Evolutionary conservation across 208 protist species (phyloP), one percentile per base, ranked within the genome.

Genomic region (Tritrichomonas foetus): DNA sequence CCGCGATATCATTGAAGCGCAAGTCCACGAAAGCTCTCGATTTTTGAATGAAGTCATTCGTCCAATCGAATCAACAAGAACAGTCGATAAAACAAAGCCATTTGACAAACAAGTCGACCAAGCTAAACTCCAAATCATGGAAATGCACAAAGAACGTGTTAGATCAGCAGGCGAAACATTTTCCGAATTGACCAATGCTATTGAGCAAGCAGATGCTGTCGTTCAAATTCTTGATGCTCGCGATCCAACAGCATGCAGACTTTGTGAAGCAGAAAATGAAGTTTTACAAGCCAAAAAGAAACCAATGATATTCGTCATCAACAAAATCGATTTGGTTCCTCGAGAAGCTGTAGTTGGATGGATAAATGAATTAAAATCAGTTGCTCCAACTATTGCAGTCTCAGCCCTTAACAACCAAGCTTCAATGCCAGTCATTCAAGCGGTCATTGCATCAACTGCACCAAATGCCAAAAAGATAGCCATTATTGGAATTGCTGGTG

Each of bases 131-230:
- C 78, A 89, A 89, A 53, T 89, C 20, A 39, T 39, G 2, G 16
- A 89, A 61, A 16, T 33, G 27, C 47, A 89, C 30, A 49, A 89
- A 30, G 25, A 89, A 61, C 53, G n/a, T 39, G 47, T 89, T 3
- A n/a, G 22, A 30, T 1, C 53, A 27, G 78, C 78, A 16, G 57
- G 27, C 22, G 30, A 89, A 20, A 57, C 78, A n/a, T 89, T 47
- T 47, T 0, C 13, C 8, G 27, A 13, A n/a, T 20, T 89, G 2
- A 20, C 39, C 3, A 20, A 0, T 36, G 20, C 47, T 20, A 39
- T 89, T 50, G 78, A 89, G 33, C 27, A 89, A 57, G 78, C 78
- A 53, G 78, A 89, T 89, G 47, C 78, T 33, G 25, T 89, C 47
- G 57, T 89, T 20, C 47, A 89, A 57, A 47, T 89, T 39, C 30